A percentile compares a stretch with the other conserved stretches of the same genome.
phyloP scores from a whole-genome alignment of 306 rosid species.

The Fragaria nilgerrensis region DNA sequence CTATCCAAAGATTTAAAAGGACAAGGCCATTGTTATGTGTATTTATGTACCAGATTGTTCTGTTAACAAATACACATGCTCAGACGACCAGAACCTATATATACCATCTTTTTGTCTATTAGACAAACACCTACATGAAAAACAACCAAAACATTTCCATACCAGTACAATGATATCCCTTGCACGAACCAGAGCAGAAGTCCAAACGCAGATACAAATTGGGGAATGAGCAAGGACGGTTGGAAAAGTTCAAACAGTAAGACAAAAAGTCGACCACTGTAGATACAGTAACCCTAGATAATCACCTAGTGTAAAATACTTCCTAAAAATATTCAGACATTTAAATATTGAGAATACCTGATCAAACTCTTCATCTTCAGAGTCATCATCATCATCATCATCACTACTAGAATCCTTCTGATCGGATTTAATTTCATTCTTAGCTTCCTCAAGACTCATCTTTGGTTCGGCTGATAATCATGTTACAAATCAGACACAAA shows the following conservation, averaged over 20 bases:
- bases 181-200: background rate
- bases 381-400: constrained; percentile 33
- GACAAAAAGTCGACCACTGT: background rate
- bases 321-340: background rate
- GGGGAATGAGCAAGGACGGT: background rate
- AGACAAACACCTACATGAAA: background rate
- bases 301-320: background rate
- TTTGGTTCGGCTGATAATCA: constrained; percentile 23
- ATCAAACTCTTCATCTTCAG: constrained; percentile 36
- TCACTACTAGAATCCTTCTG: constrained; percentile 19
- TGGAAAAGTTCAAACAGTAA: background rate
- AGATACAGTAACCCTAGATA: background rate
- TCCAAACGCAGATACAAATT: background rate
- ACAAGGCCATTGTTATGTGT: background rate
- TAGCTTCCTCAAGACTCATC: constrained; percentile 35
- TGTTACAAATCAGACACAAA: background rate
- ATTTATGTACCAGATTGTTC: background rate
- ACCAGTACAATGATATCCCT: background rate
- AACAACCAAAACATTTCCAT: background rate
- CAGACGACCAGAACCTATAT: background rate
- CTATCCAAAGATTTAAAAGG: background rate
- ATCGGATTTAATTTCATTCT: constrained; percentile 31
- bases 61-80: background rate
- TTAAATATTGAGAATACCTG: constrained; percentile 16
- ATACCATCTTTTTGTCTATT: background rate